A percentile compares a stretch with the other conserved stretches of the same genome.
phyloP scores from a whole-genome alignment of 2,329 filamentous ascomycete genomes.

The Colletotrichum neosansevieriae region DNA sequence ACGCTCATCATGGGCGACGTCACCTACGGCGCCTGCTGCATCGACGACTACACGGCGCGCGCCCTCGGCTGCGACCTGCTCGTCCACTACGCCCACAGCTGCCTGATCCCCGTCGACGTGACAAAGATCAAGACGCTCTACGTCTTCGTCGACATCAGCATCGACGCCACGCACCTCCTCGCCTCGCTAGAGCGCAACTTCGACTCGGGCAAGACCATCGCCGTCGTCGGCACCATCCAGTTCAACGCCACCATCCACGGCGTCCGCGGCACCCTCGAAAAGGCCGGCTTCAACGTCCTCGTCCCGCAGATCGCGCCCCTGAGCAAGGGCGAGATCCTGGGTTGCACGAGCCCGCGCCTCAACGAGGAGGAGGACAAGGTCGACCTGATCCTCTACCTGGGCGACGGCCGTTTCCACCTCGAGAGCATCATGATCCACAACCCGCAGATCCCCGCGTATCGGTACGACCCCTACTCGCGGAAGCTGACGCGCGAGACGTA shows the following conservation, averaged over 20 bases:
- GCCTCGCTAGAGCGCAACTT: conserved; percentile 92
- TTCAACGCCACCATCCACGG: conserved; percentile 98
- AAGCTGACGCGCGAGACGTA: conserved; percentile 93
- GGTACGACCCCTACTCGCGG: conserved; percentile 96
- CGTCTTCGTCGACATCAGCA: conserved; percentile 97
- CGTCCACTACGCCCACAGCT: conserved; percentile 97
- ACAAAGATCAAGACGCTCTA: conserved; percentile 98
- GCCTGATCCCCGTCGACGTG: conserved; percentile 94
- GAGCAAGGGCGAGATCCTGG: conserved; percentile 94
- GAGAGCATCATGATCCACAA: conserved; percentile 99
- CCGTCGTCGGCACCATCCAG: conserved; percentile 96
- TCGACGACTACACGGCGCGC: conserved; percentile 96
- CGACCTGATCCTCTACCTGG: conserved; percentile 88
- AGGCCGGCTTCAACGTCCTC: conserved; percentile 85
- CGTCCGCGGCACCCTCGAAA: conserved; percentile 80
- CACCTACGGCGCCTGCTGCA: conserved; percentile 98
- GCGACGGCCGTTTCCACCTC: conserved; percentile 94
- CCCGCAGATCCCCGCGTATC: conserved; percentile 87
- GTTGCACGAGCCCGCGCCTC: conserved; percentile 91
- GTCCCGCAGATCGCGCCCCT: conserved; percentile 94
- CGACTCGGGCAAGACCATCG: conserved; percentile 84
- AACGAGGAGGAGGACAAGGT: conserved; percentile 67
- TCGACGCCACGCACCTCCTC: conserved; percentile 89
- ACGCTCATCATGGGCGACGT: conserved; percentile 99
- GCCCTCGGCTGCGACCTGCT: conserved; percentile 94